Evolutionary conservation across 306 rosid genomes (phyloP).

Genomic region (Begonia peltatifolia): DNA sequence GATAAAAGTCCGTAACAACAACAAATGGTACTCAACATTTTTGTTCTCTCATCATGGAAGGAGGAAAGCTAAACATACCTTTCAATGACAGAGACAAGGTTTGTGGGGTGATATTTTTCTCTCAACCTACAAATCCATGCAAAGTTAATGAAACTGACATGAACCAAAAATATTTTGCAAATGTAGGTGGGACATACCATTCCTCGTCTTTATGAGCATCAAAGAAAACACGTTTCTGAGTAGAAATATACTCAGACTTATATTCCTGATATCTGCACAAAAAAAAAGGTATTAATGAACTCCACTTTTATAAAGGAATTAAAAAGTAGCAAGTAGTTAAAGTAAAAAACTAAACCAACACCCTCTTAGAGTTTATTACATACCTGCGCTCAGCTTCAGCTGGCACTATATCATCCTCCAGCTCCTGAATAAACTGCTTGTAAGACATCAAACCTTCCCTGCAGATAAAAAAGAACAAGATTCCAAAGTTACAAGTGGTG

Average conservation of each 20-base stretch:
- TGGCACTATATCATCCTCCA: slow-evolving; percentile 94
- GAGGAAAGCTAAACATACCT: slow-evolving; percentile 22
- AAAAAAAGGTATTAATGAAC: neutral
- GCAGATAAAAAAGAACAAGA: slow-evolving; percentile 13
- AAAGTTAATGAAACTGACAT: slow-evolving; percentile 4
- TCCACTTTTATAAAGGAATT: neutral
- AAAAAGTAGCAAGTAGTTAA: neutral
- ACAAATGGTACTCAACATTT: too few relatives aligned
- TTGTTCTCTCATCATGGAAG: too few relatives aligned
- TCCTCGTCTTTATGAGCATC: slow-evolving; percentile 91
- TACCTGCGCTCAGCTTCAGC: slow-evolving; percentile 98
- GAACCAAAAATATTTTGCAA: slow-evolving; percentile 1
- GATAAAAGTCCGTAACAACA: neutral
- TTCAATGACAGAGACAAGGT: slow-evolving; percentile 71
- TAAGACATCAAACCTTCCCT: slow-evolving; percentile 98
- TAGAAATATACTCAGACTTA: slow-evolving; percentile 82
- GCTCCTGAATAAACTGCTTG: slow-evolving; percentile 97
- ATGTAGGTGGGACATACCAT: slow-evolving; percentile 29
- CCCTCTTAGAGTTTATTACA: slow-evolving; percentile 8
- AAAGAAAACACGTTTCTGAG: slow-evolving; percentile 81
- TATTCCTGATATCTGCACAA: slow-evolving; percentile 81
- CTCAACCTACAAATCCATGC: slow-evolving; percentile 52
- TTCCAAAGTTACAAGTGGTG: too few relatives aligned
- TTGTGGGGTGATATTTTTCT: slow-evolving; percentile 95
- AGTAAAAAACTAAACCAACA: slow-evolving; percentile 4